Conservation (phyloP, 2,329 filamentous ascomycete genomes). For the Colletotrichum sp. region DNA sequence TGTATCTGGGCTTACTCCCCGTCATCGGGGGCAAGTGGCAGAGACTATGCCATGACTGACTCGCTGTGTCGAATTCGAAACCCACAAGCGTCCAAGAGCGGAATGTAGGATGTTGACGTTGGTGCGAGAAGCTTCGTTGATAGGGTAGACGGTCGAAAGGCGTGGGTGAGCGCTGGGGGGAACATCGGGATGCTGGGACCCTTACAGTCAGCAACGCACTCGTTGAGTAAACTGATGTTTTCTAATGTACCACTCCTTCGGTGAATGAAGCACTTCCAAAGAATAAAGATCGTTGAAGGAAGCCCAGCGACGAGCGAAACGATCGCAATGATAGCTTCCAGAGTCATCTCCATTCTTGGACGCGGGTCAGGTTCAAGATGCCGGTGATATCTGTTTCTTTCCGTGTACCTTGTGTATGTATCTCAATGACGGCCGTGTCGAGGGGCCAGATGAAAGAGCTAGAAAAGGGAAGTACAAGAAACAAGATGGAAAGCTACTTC, state of each 20-base stretch:
- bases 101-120: neutral
- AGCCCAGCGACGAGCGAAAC: neutral
- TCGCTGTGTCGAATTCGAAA: neutral
- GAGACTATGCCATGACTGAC: neutral
- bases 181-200: neutral
- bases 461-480: no score
- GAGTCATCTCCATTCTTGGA: neutral
- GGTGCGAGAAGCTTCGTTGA: neutral
- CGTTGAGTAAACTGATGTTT: neutral
- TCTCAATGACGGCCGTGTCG: neutral
- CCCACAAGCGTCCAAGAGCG: neutral
- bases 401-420: neutral
- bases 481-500: no score
- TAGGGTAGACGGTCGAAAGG: neutral
- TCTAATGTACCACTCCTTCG: neutral
- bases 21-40: accelerated
- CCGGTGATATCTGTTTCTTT: neutral
- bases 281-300: neutral
- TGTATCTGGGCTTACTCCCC: neutral
- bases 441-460: no score
- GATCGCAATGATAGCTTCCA: conserved; percentile 1
- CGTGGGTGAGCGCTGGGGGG: neutral
- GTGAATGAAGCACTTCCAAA: neutral
- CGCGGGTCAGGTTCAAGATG: neutral
- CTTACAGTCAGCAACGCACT: neutral